A percentile compares a stretch with the other conserved stretches of the same genome.
These are phyloP conservation scores for Zhuliangozyma blackwelliae DNA, from an alignment of 1,139 yeast genomes.

Conservation along the genomic window DNA sequence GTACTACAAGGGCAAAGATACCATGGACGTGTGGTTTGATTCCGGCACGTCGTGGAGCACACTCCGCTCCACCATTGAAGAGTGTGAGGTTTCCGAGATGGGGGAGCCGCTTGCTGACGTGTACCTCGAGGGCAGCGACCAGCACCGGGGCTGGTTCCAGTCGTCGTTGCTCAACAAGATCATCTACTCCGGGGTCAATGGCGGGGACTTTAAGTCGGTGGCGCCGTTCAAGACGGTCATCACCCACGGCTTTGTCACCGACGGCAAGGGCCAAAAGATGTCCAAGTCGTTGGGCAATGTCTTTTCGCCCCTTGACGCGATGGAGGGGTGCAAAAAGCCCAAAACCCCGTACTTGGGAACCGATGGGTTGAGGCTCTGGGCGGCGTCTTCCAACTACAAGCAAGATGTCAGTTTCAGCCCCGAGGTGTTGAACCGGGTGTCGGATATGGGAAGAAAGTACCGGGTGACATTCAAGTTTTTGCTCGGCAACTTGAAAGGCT, in stretches of 20 bases:
- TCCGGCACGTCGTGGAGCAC: constrained; percentile 92
- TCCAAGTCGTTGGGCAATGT: constrained; percentile 89
- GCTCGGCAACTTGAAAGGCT: constrained; percentile 65
- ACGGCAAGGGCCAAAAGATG: constrained; percentile 85
- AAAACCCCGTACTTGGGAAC: constrained; percentile 71
- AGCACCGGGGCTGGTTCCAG: constrained; percentile 99
- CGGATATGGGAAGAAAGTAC: constrained; percentile 75
- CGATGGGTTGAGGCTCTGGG: constrained; percentile 90
- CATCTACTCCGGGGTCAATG: constrained; percentile 41
- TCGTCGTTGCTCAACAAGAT: constrained; percentile 81
- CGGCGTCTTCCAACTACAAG: constrained; percentile 83
- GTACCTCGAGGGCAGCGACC: constrained; percentile 93
- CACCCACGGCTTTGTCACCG: constrained; percentile 92
- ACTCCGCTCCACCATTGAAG: constrained; percentile 24
- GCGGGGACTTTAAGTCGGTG: constrained; percentile 35
- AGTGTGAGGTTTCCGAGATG: constrained; percentile 22
- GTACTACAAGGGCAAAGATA: constrained; percentile 66
- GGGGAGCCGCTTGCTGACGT: constrained; percentile 57
- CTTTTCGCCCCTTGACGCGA: constrained; percentile 61
- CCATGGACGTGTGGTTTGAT: constrained; percentile 99
- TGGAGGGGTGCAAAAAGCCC: constrained; percentile 59
- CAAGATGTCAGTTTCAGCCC: constrained; percentile 75
- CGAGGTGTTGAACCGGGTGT: constrained; percentile 67
- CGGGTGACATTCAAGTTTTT: constrained; percentile 78
- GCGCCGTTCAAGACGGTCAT: constrained; percentile 72